Evolutionary conservation across 169 alveolate species (phyloP).

Genomic region (Plasmodium gallinaceum): DNA sequence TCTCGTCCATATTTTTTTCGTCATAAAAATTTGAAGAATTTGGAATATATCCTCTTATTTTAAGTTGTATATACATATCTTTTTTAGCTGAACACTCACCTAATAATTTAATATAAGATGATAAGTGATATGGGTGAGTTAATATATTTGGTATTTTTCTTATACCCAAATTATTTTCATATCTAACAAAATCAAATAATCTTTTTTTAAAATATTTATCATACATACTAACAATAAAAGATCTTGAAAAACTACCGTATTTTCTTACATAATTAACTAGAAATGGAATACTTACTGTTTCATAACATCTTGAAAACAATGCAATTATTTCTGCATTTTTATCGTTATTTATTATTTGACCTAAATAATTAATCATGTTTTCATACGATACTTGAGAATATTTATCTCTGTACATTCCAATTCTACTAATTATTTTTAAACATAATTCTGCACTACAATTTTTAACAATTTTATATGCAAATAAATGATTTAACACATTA

Average conservation of each 20-base stretch:
- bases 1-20: conserved; percentile 7
- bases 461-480: conserved; percentile 84
- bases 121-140: conserved; percentile 84
- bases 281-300: conserved; percentile 86
- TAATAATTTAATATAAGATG: conserved; percentile 81
- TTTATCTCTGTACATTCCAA: conserved; percentile 84
- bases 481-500: conserved; percentile 81
- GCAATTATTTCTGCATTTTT: conserved; percentile 85
- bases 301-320: conserved; percentile 83
- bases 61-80: conserved; percentile 83
- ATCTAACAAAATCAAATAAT: conserved; percentile 83
- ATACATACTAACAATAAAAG: conserved; percentile 82
- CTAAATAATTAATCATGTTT: conserved; percentile 80
- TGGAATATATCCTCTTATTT: conserved; percentile 83
- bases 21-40: conserved; percentile 24
- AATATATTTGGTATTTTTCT: conserved; percentile 78
- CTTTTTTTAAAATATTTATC: conserved; percentile 79
- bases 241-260: conserved; percentile 85
- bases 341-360: conserved; percentile 70
- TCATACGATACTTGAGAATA: conserved; percentile 82
- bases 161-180: conserved; percentile 66
- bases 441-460: conserved; percentile 86
- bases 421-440: conserved; percentile 80
- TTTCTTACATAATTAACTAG: conserved; percentile 87
- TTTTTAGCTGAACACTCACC: conserved; percentile 85